Conservation (phyloP, 139 green algal species). For the Micractinium sp. region DNA sequence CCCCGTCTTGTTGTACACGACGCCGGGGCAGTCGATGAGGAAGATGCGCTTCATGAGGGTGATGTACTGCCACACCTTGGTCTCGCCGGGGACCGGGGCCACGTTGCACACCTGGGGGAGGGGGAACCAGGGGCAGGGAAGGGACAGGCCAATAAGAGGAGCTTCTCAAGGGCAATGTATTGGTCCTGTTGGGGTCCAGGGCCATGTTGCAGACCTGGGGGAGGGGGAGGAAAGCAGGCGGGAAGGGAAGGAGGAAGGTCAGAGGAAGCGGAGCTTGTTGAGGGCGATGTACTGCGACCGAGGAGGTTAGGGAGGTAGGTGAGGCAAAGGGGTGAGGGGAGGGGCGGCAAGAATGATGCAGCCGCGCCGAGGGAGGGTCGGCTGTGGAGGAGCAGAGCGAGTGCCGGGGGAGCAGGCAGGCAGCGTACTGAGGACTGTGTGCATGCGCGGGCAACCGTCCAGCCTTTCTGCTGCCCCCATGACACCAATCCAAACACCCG, state of each 20-base stretch:
- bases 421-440: too few relatives aligned
- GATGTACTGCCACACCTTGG: conserved; percentile 99
- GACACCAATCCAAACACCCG: background rate
- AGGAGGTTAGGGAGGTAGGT: too few relatives aligned
- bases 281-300: conserved; percentile 99
- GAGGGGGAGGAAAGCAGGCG: too few relatives aligned
- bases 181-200: conserved; percentile 96
- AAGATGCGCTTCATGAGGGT: conserved; percentile 99
- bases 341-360: too few relatives aligned
- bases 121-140: too few relatives aligned
- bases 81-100: conserved; percentile 96
- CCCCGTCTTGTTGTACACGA: conserved; percentile 91
- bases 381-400: too few relatives aligned
- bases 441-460: background rate
- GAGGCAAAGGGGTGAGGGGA: too few relatives aligned
- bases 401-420: too few relatives aligned
- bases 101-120: conserved; percentile 90
- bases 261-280: conserved; percentile 97
- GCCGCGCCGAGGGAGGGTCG: too few relatives aligned
- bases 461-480: background rate
- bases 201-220: conserved; percentile 93
- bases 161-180: conserved; percentile 99
- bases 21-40: conserved; percentile 98
- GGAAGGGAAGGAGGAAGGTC: background rate
- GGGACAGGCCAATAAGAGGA: conserved; percentile 77